A percentile compares a stretch with the other conserved stretches of the same genome.
phyloP scores from a whole-genome alignment of 2,329 filamentous ascomycete genomes.

The Colletotrichum chlorophyti region DNA sequence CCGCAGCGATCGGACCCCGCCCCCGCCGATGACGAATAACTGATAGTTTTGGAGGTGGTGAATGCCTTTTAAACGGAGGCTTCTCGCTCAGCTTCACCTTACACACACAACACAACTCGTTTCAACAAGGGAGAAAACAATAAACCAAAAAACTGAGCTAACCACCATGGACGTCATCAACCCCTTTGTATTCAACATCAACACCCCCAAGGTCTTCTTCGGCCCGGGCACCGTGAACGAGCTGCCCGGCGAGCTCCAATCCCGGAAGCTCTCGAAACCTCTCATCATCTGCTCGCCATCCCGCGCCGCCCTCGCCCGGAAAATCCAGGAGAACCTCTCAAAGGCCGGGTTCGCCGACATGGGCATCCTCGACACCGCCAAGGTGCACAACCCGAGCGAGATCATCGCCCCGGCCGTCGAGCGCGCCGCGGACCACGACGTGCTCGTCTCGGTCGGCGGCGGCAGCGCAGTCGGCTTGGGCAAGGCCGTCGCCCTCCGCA shows the following conservation, averaged over 20 bases:
- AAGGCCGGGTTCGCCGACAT: conserved; percentile 38
- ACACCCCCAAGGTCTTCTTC: conserved; percentile 42
- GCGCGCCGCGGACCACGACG: conserved; percentile 52
- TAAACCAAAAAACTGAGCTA: no score
- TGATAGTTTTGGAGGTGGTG: neutral
- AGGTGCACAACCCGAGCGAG: conserved; percentile 36
- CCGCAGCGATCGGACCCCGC: conserved; percentile 19
- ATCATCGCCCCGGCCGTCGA: conserved; percentile 37
- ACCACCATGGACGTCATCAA: conserved; percentile 6
- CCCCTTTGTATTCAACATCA: conserved; percentile 15
- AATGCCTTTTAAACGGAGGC: no score
- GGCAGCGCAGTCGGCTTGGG: conserved; percentile 67
- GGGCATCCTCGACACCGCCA: conserved; percentile 42
- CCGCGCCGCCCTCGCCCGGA: conserved; percentile 40
- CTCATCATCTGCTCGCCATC: conserved; percentile 48
- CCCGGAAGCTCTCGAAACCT: conserved; percentile 39
- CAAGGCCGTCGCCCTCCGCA: conserved; percentile 59
- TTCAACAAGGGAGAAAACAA: no score
- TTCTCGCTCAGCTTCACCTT: no score
- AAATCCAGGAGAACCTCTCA: conserved; percentile 36
- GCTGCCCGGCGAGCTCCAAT: conserved; percentile 42
- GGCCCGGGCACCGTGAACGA: conserved; percentile 40
- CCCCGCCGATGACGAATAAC: conserved; percentile 23
- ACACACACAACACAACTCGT: no score
- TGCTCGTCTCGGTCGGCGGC: conserved; percentile 67